phyloP scores from a whole-genome alignment of 2,329 filamentous ascomycete species.

The Sporothrix sp. region DNA sequence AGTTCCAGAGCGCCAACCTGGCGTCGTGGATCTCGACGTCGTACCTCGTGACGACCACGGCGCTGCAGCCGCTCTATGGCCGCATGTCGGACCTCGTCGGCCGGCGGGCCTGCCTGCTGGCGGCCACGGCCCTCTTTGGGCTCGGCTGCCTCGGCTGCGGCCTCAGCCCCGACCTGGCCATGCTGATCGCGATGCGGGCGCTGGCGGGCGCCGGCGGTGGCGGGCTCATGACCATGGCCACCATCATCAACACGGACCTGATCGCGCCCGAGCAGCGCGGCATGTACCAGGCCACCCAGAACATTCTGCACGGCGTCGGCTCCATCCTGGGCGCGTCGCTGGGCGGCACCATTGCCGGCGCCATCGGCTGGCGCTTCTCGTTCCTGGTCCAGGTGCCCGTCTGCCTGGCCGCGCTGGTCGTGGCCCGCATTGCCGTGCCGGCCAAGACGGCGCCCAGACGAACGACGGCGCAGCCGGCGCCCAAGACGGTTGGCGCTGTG shows the following conservation, averaged over 20 bases:
- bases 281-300: conserved; percentile 63
- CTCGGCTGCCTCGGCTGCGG: conserved; percentile 42
- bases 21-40: conserved; percentile 48
- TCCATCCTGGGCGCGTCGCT: conserved; percentile 59
- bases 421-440: conserved; percentile 5
- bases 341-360: conserved; percentile 57
- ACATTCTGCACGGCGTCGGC: conserved; percentile 62
- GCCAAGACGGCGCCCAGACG: background rate
- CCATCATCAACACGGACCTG: conserved; percentile 61
- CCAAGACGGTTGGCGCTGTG: background rate
- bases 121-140: conserved; percentile 31
- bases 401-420: conserved; percentile 40
- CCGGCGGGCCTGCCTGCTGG: conserved; percentile 54
- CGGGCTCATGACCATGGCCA: conserved; percentile 61
- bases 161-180: conserved; percentile 38
- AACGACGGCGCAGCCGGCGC: no score
- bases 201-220: conserved; percentile 52
- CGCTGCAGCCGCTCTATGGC: conserved; percentile 62
- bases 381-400: conserved; percentile 55
- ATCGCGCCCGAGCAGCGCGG: conserved; percentile 60
- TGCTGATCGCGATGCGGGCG: conserved; percentile 42
- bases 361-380: conserved; percentile 62
- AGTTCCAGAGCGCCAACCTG: conserved; percentile 36
- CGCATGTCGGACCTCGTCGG: conserved; percentile 47
- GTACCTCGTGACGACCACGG: conserved; percentile 65